Evolutionary conservation across 2,329 filamentous ascomycete genomes (phyloP).

Genomic region (Exophiala alcalophila): DNA sequence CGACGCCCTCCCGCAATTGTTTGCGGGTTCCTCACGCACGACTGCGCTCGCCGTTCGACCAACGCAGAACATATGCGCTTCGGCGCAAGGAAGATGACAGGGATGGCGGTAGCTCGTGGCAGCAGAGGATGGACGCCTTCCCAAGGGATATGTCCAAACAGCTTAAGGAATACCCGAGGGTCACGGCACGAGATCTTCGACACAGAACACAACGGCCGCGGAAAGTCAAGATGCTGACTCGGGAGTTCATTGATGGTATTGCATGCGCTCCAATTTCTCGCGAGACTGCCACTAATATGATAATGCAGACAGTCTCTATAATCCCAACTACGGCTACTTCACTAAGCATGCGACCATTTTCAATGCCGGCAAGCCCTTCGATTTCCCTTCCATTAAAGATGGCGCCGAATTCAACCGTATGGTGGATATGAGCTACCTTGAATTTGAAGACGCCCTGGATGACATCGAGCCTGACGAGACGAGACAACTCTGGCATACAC

Average conservation of each 20-base stretch:
- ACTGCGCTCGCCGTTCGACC: not conserved
- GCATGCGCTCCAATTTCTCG: not conserved
- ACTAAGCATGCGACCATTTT: constrained; percentile 97
- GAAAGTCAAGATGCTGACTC: constrained; percentile 91
- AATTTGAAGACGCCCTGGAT: constrained; percentile 88
- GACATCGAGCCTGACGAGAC: constrained; percentile 66
- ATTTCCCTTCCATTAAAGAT: constrained; percentile 77
- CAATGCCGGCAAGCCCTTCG: constrained; percentile 83
- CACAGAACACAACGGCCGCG: constrained; percentile 70
- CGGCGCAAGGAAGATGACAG: constrained; percentile 39
- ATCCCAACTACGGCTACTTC: constrained; percentile 93
- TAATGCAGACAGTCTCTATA: constrained; percentile 87
- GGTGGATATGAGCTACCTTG: constrained; percentile 75
- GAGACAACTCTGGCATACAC: constrained; percentile 95
- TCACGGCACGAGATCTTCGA: constrained; percentile 78
- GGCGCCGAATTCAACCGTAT: constrained; percentile 79
- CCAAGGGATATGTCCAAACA: constrained; percentile 75
- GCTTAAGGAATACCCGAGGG: constrained; percentile 75
- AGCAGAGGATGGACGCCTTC: constrained; percentile 74
- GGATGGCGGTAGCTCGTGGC: constrained; percentile 71
- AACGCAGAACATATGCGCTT: constrained; percentile 41
- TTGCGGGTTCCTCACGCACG: constrained; percentile 37
- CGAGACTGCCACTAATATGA: constrained; percentile 6
- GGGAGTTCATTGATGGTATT: constrained; percentile 93
- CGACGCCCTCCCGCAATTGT: constrained; percentile 64